Base-by-base conservation (phyloP, 441 rosid species). In the Rhodomyrtus psidioides region DNA sequence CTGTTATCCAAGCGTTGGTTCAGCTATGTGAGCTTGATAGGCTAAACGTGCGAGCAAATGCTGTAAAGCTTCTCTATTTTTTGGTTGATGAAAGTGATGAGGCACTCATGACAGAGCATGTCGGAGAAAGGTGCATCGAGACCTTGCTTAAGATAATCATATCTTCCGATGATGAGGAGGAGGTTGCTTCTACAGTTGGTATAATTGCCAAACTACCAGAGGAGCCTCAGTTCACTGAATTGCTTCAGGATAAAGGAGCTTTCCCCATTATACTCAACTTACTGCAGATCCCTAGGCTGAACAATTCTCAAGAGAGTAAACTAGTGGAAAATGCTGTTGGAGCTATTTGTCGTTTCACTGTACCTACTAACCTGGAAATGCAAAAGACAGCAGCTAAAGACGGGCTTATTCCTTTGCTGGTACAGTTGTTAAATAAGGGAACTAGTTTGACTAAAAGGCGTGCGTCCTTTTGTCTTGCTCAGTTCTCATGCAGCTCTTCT, bases 351-450 rank as follows among this genome's bases (percentile, higher is more conserved):
- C 94, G 87, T 85, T 94, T 94, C 85, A 88, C 91, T 76, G 83
- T 62, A 83, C 87, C 96, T 27, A 53, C 86, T 19, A 87, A 90
- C 58, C 57, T 88, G 89, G 93, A 89, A 85, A 89, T 92, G 89
- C 96, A 94, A 89, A 93, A 60, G 90, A 88, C 57, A 83, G 93
- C 90, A 84, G 94, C 96, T 15, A 93, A 91, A 89, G 91, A 88
- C 85, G 94, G 91, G 75, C 82, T 91, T 81, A 92, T 94, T 85
- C 94, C 93, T 55, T 55, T 87, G 60, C 84, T 94, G 85, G 94
- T 94, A 82, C 90, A 81, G 87, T 88, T 91, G 82, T 89, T 94
- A 42, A 91, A 88, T 82, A 82, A 54, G 16, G 94, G 94, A 59
- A 91, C 92, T 82, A 54, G 89, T 88, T 87, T 88, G 84, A 89